Base-by-base conservation (phyloP, 495 filamentous ascomycete genomes). In the Paragyromitra xinjiangensis region DNA sequence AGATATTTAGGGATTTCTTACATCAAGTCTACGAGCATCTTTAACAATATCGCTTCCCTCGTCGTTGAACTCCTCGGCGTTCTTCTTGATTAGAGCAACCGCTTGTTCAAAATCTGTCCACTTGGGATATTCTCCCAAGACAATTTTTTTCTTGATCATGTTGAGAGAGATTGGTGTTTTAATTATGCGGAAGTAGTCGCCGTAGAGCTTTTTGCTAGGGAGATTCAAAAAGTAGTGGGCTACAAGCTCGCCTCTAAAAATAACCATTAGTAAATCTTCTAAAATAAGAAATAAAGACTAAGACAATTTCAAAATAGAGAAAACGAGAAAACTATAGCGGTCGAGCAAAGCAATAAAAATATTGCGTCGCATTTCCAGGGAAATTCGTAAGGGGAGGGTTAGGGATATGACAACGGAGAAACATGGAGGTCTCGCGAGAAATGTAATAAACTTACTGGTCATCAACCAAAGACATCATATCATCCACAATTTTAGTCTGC, bases 21-120 rank as follows among this genome's bases (percentile, higher is more conserved):
- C 93, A 88, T 96, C 89, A 12, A 97, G 87, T 42, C 93, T 87
- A 22, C 88, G 88, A 22, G 93, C 92, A 69, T 94, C 86, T 22
- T 86, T 84, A 64, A 87, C 91, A 50, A 97, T 92, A 16, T 91
- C 89, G 79, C 94, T 97, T 2, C 88, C 92, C 78, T 96, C 94
- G 80, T 96, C 94, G 78, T 97, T 97, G 84, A 94, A 97, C 39
- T 90, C 88, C 63, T 90, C 89, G 4, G 94, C 94, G 84, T 97
- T 97, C 48, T 87, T 88, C 92, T 93, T 96, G 39, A 97, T 91
- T 67, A 91, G 88, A 75, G 87, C 90, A 58, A 92, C 86, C 71
- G 91, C 92, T 12, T 92, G 88, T 83, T 94, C 93, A 71, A 97
- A 95, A 3, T 89, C 86, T 53, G 89, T 84, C 94, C 94, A 97